phyloP scores from a whole-genome alignment of 2,329 filamentous ascomycete species.

The Penicillium sp. region DNA sequence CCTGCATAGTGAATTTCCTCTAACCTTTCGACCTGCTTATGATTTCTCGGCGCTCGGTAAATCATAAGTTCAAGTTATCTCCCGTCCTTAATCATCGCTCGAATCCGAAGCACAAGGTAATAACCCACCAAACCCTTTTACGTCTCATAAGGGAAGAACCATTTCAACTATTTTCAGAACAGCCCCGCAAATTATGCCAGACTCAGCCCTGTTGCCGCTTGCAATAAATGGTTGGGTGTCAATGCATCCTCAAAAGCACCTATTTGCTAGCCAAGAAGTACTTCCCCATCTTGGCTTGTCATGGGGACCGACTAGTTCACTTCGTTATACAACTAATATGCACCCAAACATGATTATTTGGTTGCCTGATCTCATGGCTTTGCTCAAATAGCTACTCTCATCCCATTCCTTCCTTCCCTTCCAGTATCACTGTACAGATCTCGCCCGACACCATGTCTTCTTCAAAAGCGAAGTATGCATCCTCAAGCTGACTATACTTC shows the following conservation, averaged over 20 bases:
- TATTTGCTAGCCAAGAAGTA: background rate
- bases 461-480: background rate
- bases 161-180: background rate
- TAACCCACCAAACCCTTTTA: background rate
- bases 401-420: background rate
- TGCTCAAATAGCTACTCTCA: background rate
- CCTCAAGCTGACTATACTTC: background rate
- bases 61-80: too few relatives aligned
- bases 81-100: too few relatives aligned
- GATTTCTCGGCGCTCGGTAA: too few relatives aligned
- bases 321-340: background rate
- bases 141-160: background rate
- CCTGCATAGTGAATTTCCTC: too few relatives aligned
- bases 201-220: background rate
- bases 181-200: background rate
- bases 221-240: conserved; percentile 4
- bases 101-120: background rate
- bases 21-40: too few relatives aligned
- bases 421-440: background rate
- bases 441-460: background rate
- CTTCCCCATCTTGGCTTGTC: background rate
- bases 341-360: background rate
- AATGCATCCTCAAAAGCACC: conserved; percentile 7
- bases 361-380: background rate
- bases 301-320: background rate